Evolutionary conservation across 169 alveolate species (phyloP).

Genomic region (Cystoisospora suis): DNA sequence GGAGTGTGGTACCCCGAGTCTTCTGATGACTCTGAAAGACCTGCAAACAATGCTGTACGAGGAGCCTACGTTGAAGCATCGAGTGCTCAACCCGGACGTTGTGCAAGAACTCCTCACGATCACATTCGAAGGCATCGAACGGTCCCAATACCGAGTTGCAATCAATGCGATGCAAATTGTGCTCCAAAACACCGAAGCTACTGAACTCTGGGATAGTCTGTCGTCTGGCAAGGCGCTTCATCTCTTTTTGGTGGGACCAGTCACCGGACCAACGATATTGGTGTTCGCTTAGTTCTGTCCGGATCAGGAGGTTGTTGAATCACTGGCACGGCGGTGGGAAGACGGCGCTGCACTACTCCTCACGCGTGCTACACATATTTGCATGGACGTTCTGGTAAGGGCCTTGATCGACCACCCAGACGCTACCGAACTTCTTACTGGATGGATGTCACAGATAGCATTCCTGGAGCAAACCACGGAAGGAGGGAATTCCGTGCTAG

Average conservation of each 20-base stretch:
- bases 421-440: background rate
- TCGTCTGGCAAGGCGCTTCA: too few species aligned
- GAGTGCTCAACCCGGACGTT: background rate
- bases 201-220: background rate
- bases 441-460: background rate
- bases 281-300: too few species aligned
- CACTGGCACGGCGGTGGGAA: background rate
- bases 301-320: background rate
- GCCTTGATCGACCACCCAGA: background rate
- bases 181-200: background rate
- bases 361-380: background rate
- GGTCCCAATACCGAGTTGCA: background rate
- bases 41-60: background rate
- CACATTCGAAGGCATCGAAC: background rate
- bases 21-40: conserved; percentile 8
- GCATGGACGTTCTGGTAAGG: conserved; percentile 7
- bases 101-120: conserved; percentile 16
- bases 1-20: background rate
- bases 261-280: too few species aligned
- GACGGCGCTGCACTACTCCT: background rate
- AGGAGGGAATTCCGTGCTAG: background rate
- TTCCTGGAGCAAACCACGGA: background rate
- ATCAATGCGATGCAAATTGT: background rate
- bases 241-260: too few species aligned
- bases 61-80: background rate